Conservation (phyloP, 306 rosid species). For the Cucurbita ficifolia region DNA sequence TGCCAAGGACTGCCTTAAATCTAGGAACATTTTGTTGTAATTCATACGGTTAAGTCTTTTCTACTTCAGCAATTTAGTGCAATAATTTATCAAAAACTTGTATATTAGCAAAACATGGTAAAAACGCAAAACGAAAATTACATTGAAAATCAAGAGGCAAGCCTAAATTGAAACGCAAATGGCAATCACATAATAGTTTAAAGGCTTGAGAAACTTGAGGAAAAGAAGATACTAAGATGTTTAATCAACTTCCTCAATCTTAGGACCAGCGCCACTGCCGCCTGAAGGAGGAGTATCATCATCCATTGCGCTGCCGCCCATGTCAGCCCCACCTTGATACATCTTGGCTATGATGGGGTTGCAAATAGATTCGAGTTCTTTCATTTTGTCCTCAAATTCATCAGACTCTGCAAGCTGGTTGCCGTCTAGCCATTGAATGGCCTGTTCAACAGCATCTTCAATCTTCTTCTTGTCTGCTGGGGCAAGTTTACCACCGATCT, state of each 20-base stretch:
- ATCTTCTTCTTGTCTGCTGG: slow-evolving; percentile 49
- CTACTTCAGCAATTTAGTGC: too few species aligned
- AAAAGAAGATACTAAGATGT: background rate
- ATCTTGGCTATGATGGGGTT: slow-evolving; percentile 70
- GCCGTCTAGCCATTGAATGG: slow-evolving; percentile 55
- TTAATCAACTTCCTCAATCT: slow-evolving; percentile 72
- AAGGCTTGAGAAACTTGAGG: background rate
- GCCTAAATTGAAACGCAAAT: background rate
- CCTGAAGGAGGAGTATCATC: slow-evolving; percentile 42
- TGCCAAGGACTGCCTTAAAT: background rate
- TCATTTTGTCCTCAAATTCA: slow-evolving; percentile 71
- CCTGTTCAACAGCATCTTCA: slow-evolving; percentile 43
- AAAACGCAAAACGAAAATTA: background rate
- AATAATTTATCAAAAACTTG: too few species aligned
- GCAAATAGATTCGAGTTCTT: slow-evolving; percentile 51
- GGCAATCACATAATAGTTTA: background rate
- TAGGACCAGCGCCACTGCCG: slow-evolving; percentile 59
- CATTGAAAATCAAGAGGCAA: background rate
- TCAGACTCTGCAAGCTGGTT: slow-evolving; percentile 57
- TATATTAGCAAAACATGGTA: too few species aligned
- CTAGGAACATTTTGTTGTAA: too few species aligned
- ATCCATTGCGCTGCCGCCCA: slow-evolving; percentile 15
- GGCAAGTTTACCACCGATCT: slow-evolving; percentile 23
- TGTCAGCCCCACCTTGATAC: slow-evolving; percentile 52
- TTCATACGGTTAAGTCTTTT: too few species aligned